Evolutionary conservation across 176 grass and related monocot species (phyloP), one percentile per base, ranked within the genome.

Genomic region (Alopecurus myosuroides): DNA sequence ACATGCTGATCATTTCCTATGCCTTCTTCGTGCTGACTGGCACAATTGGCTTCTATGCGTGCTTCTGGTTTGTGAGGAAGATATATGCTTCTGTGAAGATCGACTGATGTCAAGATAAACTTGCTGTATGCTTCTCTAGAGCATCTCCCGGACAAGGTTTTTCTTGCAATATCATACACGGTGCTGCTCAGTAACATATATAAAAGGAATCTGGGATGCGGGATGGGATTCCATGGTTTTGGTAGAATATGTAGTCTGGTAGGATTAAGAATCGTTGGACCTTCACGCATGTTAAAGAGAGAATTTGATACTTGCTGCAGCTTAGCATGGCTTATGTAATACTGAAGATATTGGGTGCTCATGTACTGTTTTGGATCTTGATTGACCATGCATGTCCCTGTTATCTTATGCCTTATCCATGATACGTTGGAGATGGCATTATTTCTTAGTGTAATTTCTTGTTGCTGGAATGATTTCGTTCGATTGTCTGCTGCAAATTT

Each of bases 1-100:
- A 94, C 87, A 94, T 94, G 92, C 80, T 94, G 61, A 92, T 94
- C 20, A 79, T 89, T 51, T 94, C 87, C 20, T 94, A 94, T 84
- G 93, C 93, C 42, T 94, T 94, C 87, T 94, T 94, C 40, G 93
- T 94, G 41, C 88, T 94, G 74, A 94, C 93, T 35, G 89, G 93
- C 77, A 90, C 92, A 10, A 89, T 94, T 46, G 92, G 92, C 44
- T 94, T 94, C 78, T 92, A 94, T 88, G 89, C 89, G 15, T 92
- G 92, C 85, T 94, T 94, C 82, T 94, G 89, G 89, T 94, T 94
- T 5, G 92, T 92, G 81, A 84, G 89, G 72, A 92, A 92, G 77
- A 94, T 94, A 73, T 94, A 94, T 57, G 90, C 93, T 65, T 94
- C 89, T 25, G 87, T 94, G 52, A 94, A 94, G 83, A 92, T 92